Evolutionary conservation across 2,329 filamentous ascomycete genomes (phyloP), one percentile per base, ranked within the genome.

Genomic region (Nemania abortiva): DNA sequence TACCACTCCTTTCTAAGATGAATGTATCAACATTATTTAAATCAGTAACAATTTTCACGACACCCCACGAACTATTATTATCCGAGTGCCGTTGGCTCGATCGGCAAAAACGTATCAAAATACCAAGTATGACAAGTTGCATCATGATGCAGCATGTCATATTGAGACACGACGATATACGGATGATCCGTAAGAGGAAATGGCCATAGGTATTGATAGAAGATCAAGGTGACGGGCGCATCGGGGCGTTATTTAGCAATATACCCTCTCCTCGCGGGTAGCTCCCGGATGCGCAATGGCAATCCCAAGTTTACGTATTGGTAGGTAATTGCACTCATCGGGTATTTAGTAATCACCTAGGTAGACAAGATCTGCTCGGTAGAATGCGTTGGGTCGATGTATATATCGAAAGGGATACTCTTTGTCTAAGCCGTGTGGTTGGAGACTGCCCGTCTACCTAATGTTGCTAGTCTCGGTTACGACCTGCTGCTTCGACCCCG

Each of bases 371-470:
- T 27, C 24, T 27, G 24, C 24, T 27, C 24, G 24, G 39, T 42
- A 42, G 11, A 42, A 42, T 42, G 15, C 15, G 15, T 2, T 18
- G 13, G 34, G 34, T 9, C 11, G 34, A 11, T 42, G 39, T 18
- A 42, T 42, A 42, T 6, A 6, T 6, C 13, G 13, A 42, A 42
- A 24, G 27, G 3, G n/a, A 49, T 24, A 20, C 11, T 24, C 27
- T 42, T 22, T 27, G 11, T 61, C 15, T 15, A 22, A 65, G 37
- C 34, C 47, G 61, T 59, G 53, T 63, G 62, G 31, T 50, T 52
- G 18, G n/a, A 31, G 20, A 39, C 11, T 20, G 24, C 29, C n/a
- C n/a, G n/a, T n/a, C 24, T 55, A 18, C 11, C 2, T 27, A 27
- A n/a, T n/a, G 15, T 9, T 49, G 4, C 45, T n/a, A 18, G n/a